Evolutionary conservation across 768 basidiomycete genomes (phyloP), one percentile per base, ranked within the genome.

Genomic region (Auriscalpium microsporum): DNA sequence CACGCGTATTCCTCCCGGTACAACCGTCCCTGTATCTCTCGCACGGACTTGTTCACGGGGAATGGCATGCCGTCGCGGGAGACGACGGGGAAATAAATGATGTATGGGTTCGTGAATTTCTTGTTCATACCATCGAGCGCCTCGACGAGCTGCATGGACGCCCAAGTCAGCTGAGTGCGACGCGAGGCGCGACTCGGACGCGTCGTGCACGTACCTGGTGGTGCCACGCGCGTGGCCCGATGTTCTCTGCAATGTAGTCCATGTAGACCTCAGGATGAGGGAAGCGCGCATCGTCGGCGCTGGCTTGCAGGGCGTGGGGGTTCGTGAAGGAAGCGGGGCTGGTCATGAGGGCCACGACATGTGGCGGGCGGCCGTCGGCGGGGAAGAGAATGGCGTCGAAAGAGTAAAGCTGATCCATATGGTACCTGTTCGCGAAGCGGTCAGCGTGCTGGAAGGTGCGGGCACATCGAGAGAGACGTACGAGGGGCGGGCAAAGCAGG

Each of bases 181-280:
- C 16, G 51, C 40, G 21, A 23, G 9, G 40, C 34, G 36, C 8
- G 28, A 35, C 14, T 28, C 36, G 21, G 63, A 55, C 52, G 46
- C n/a, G 50, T 19, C 53, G 40, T 17, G 48, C 28, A 68, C 75
- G 62, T 59, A 87, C 87, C 71, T 85, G 80, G 67, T 81, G 87
- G 63, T 79, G 78, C 87, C 88, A 90, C 14, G 83, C 79, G 55
- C 82, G 77, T 16, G 80, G 70, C 35, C 83, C 84, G 56, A 80
- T 74, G 52, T 80, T 78, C 70, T 90, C 86, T 64, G 86, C 87
- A 62, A 91, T 83, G 69, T 84, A 87, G 69, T 90, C 87, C 88
- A 91, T 91, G 65, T 86, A 81, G 44, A 87, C 79, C 68, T 90
- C 87, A 10, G 89, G 89, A 67, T 91, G 89, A 0, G 89, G 89